Conservation (phyloP, 192 early-diverging fungal genomes). For the Gaertneriomyces sp. region DNA sequence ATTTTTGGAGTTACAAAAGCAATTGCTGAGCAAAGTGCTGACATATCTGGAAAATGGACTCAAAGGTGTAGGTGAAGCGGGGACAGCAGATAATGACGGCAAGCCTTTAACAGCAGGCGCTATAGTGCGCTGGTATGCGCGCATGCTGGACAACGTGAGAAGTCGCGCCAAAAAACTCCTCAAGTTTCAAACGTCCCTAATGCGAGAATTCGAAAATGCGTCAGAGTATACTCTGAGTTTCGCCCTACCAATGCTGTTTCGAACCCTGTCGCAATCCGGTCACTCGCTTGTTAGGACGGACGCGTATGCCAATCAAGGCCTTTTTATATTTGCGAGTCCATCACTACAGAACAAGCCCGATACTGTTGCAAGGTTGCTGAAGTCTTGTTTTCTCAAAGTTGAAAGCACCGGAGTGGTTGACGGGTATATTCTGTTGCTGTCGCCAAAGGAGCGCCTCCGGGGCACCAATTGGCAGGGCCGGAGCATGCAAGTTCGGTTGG, state of each 20-base stretch:
- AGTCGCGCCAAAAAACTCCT: slow-evolving; percentile 61
- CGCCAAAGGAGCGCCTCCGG: slow-evolving; percentile 53
- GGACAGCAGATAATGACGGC: background rate
- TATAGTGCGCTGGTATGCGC: slow-evolving; percentile 58
- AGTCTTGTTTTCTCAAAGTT: slow-evolving; percentile 45
- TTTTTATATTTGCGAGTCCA: slow-evolving; percentile 75
- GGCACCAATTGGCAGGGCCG: slow-evolving; percentile 43
- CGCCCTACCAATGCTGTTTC: slow-evolving; percentile 52
- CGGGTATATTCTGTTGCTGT: slow-evolving; percentile 59
- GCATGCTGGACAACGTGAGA: slow-evolving; percentile 61
- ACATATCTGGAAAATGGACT: slow-evolving; percentile 21
- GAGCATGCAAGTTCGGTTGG: slow-evolving; percentile 37
- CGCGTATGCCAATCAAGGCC: slow-evolving; percentile 62
- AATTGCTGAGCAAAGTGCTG: slow-evolving; percentile 30
- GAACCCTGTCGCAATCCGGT: slow-evolving; percentile 60
- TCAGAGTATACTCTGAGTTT: slow-evolving; percentile 48
- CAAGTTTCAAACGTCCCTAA: slow-evolving; percentile 59
- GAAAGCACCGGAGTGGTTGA: slow-evolving; percentile 28
- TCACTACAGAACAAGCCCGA: slow-evolving; percentile 51
- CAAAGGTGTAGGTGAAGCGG: slow-evolving; percentile 11
- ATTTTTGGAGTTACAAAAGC: slow-evolving; percentile 57
- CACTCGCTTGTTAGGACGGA: slow-evolving; percentile 73
- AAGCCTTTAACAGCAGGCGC: slow-evolving; percentile 25
- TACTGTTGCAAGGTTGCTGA: slow-evolving; percentile 46
- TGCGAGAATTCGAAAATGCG: slow-evolving; percentile 73